phyloP scores from a whole-genome alignment of 2,329 filamentous ascomycete genomes.

The Beauveria brongniartii region DNA sequence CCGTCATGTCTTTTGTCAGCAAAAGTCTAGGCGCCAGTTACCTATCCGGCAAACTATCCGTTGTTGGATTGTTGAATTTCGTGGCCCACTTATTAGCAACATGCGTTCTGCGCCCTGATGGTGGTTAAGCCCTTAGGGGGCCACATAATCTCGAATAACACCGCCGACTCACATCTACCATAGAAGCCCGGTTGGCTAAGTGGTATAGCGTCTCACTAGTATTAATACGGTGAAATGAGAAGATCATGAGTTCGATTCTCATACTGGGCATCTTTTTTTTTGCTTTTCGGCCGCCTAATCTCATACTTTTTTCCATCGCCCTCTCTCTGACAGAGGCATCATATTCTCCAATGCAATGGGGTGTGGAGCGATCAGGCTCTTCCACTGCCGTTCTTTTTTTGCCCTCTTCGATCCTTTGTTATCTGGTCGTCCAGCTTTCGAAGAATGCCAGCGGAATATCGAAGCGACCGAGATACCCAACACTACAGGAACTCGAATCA shows the following conservation, averaged over 20 bases:
- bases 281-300: constrained; percentile 2
- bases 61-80: neutral
- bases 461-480: neutral
- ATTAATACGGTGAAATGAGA: constrained; percentile 18
- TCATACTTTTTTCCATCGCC: neutral
- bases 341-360: too few relatives aligned
- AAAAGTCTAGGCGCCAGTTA: neutral
- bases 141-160: constrained; percentile 5
- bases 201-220: constrained; percentile 26
- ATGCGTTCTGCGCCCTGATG: neutral
- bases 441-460: neutral
- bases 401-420: neutral
- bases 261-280: constrained; percentile 17
- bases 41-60: neutral
- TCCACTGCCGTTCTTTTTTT: neutral
- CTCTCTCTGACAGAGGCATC: neutral
- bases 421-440: neutral
- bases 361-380: neutral
- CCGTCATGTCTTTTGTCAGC: neutral
- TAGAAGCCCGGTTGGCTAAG: constrained; percentile 22
- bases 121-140: neutral
- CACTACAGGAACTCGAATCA: neutral
- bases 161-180: neutral
- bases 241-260: constrained; percentile 24
- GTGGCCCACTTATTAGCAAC: neutral